phyloP scores from a whole-genome alignment of 2,329 filamentous ascomycete species.

The Fusarium odoratissimum region DNA sequence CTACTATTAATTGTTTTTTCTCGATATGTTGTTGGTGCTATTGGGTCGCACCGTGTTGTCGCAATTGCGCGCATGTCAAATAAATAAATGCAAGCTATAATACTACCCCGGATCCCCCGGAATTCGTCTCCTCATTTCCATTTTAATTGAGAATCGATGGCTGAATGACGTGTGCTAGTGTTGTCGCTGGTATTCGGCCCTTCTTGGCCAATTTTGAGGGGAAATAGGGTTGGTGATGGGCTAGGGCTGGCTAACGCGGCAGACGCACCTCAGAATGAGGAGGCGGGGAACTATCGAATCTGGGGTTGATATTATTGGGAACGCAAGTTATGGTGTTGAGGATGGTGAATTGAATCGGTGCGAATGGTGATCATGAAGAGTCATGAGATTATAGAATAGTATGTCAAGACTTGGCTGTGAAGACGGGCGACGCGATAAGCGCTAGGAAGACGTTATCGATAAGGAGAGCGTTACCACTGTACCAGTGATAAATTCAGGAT shows the following conservation, averaged over 20 bases:
- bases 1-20: too few relatives aligned
- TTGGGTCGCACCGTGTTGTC: not conserved
- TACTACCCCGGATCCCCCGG: slow-evolving; percentile 4
- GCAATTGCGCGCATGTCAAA: not conserved
- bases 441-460: not conserved
- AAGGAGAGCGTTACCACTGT: not conserved
- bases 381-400: not conserved
- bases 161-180: not conserved
- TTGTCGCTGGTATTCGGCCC: slow-evolving; percentile 19
- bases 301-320: not conserved
- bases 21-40: not conserved
- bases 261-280: not conserved
- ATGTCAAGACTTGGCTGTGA: not conserved
- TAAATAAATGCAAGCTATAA: not conserved
- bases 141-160: not conserved
- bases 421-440: not conserved
- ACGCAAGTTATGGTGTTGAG: not conserved
- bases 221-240: slow-evolving; percentile 18
- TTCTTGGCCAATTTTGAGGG: slow-evolving; percentile 18
- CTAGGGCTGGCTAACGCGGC: slow-evolving; percentile 1
- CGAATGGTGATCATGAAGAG: not conserved
- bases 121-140: not conserved
- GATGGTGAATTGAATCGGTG: not conserved
- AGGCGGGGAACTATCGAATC: slow-evolving; percentile 1
- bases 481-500: not conserved